A percentile compares a stretch with the other conserved stretches of the same genome.
Conservation (phyloP, 2,329 filamentous ascomycete genomes). For the Sclerotinia minor region DNA sequence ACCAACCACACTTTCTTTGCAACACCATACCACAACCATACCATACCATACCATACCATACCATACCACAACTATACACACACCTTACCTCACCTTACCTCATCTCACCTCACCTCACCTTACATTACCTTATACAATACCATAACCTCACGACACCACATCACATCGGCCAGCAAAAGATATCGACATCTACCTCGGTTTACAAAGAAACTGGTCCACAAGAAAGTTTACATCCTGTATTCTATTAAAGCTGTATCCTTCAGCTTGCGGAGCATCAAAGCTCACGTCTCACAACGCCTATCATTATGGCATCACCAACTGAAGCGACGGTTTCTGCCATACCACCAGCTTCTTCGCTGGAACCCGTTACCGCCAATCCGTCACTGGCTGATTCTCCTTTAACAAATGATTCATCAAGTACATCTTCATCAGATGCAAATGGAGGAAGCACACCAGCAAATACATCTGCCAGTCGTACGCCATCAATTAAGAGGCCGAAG, state of each 20-base stretch:
- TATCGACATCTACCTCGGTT: neutral
- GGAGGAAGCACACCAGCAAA: constrained; percentile 25
- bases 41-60: neutral
- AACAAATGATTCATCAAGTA: constrained; percentile 19
- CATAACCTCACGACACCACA: neutral
- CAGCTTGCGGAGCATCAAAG: constrained; percentile 18
- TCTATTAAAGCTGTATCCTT: constrained; percentile 9
- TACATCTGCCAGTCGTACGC: constrained; percentile 21
- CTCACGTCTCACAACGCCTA: constrained; percentile 12
- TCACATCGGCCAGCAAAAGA: constrained; percentile 8
- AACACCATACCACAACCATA: neutral
- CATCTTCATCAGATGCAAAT: constrained; percentile 23
- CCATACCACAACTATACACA: neutral
- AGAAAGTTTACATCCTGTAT: neutral
- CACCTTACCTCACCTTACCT: neutral
- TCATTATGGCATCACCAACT: constrained; percentile 22
- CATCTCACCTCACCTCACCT: neutral
- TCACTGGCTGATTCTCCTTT: constrained; percentile 18
- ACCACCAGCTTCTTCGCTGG: constrained; percentile 6
- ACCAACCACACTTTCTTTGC: neutral
- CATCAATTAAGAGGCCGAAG: constrained; percentile 54
- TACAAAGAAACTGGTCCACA: neutral
- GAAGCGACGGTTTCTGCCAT: constrained; percentile 15
- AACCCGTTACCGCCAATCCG: constrained; percentile 19
- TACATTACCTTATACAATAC: too few relatives aligned